Evolutionary conservation across 2,329 filamentous ascomycete genomes (phyloP).

Genomic region (Apiospora saccharicola): DNA sequence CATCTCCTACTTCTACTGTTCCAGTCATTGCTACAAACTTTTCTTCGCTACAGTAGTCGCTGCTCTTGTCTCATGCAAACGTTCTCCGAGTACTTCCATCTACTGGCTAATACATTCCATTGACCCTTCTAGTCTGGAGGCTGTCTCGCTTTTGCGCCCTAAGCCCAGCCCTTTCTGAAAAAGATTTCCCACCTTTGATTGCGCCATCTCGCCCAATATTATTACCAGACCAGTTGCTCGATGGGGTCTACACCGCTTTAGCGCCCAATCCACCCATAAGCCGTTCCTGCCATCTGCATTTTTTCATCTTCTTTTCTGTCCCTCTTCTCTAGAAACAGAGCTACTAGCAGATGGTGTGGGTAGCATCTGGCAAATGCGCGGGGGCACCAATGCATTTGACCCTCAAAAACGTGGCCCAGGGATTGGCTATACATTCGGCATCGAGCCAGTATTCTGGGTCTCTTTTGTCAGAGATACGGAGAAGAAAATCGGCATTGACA

Average conservation of each 20-base stretch:
- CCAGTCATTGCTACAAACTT: constrained; percentile 1
- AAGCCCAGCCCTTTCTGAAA: not conserved
- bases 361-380: not conserved
- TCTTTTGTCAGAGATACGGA: not conserved
- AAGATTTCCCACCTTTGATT: constrained; percentile 4
- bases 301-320: not conserved
- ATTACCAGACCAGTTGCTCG: not conserved
- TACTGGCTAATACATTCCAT: not conserved
- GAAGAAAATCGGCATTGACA: not conserved
- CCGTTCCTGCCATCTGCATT: constrained; percentile 8
- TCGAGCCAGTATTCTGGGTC: constrained; percentile 14
- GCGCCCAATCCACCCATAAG: constrained; percentile 2
- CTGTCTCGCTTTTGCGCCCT: not conserved
- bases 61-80: not conserved
- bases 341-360: not conserved
- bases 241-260: constrained; percentile 23
- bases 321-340: not conserved
- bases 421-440: constrained; percentile 16
- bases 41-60: not conserved
- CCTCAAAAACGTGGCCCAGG: constrained; percentile 12
- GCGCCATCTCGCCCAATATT: constrained; percentile 15
- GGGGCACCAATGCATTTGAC: not conserved
- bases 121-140: not conserved
- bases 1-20: not conserved
- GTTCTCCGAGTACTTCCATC: not conserved